These are phyloP conservation scores for Tremellales sp. DNA, from an alignment of 1,284 basidiomycete genomes.

Conservation along the genomic window DNA sequence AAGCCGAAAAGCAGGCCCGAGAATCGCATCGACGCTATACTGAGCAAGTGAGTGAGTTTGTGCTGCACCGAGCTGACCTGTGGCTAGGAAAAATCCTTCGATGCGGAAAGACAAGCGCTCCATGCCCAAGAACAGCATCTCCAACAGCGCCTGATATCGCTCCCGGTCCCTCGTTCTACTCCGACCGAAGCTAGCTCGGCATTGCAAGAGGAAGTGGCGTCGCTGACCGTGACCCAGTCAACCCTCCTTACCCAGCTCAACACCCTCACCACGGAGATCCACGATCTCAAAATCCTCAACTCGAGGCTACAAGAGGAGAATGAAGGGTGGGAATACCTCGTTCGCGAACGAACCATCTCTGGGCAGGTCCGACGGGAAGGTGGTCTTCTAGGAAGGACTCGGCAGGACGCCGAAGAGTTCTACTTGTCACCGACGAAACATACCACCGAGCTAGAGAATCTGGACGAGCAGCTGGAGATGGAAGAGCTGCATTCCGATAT, in stretches of 20 bases:
- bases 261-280: constrained; percentile 32
- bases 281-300: constrained; percentile 35
- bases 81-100: constrained; percentile 41
- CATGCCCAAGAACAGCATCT: constrained; percentile 38
- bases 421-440: too few relatives aligned
- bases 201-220: constrained; percentile 38
- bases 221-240: constrained; percentile 32
- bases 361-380: constrained; percentile 69
- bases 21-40: constrained; percentile 33
- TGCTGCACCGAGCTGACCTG: constrained; percentile 1
- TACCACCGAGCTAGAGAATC: constrained; percentile 45
- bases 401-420: constrained; percentile 44
- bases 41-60: constrained; percentile 35
- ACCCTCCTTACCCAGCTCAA: constrained; percentile 38
- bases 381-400: constrained; percentile 9
- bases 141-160: constrained; percentile 18
- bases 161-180: not conserved
- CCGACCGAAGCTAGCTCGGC: constrained; percentile 4
- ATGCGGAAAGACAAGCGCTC: constrained; percentile 40
- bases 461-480: constrained; percentile 42
- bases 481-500: constrained; percentile 36
- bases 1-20: constrained; percentile 32
- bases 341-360: constrained; percentile 80
- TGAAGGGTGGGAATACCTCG: constrained; percentile 86
- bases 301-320: constrained; percentile 66